Percentiles rank a stretch among this genome's conserved stretches.
Conservation (phyloP, 2,329 filamentous ascomycete species). For the Botrytis fabae region DNA sequence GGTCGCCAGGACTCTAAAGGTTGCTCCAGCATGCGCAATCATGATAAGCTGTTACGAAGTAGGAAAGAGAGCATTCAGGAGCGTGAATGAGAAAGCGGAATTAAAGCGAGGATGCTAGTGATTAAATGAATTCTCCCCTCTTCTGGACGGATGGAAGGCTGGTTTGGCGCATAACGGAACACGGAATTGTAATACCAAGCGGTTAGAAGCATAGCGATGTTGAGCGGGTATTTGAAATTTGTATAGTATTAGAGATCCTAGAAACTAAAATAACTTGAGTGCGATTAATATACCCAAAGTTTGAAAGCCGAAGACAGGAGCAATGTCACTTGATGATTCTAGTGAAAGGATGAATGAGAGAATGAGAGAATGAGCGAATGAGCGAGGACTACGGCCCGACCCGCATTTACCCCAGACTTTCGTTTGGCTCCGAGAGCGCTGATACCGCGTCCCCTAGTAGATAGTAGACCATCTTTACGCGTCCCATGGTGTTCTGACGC, state of each 20-base stretch:
- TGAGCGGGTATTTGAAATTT: constrained; percentile 25
- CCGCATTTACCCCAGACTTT: not conserved
- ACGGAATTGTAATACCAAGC: constrained; percentile 21
- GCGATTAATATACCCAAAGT: not conserved
- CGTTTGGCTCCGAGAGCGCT: constrained; percentile 1
- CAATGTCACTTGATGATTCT: not conserved
- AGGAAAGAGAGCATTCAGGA: constrained; percentile 82
- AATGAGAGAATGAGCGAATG: not conserved
- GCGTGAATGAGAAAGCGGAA: constrained; percentile 62
- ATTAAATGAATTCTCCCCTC: constrained; percentile 23
- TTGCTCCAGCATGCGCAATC: constrained; percentile 94
- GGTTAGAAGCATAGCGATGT: constrained; percentile 33
- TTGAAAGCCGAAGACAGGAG: not conserved
- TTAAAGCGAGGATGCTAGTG: constrained; percentile 31
- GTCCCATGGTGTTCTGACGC: not conserved
- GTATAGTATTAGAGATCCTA: constrained; percentile 27
- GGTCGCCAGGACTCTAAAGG: constrained; percentile 88
- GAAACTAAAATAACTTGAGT: constrained; percentile 13
- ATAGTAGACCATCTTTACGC: constrained; percentile 19
- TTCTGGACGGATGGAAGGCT: not conserved
- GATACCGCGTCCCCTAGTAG: constrained; percentile 22
- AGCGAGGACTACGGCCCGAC: not conserved
- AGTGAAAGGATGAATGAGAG: not conserved
- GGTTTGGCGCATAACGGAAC: constrained; percentile 8
- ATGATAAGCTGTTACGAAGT: constrained; percentile 99